Conservation (phyloP, 768 basidiomycete genomes). For the Jaapia argillacea region DNA sequence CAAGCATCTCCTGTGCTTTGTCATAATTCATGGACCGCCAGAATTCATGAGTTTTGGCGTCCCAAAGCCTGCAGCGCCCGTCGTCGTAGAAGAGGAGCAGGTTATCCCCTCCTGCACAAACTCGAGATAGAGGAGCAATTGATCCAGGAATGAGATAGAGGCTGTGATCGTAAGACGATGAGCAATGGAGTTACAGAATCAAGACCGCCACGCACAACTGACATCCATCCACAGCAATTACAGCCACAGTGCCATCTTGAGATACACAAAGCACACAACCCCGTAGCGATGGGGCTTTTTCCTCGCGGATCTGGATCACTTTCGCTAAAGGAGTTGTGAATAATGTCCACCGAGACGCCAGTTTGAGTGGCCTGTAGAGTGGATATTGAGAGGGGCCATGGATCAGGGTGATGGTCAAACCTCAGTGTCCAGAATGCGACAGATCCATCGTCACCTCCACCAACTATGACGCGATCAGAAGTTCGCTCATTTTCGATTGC, state of each 20-base stretch:
- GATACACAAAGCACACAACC: conserved; percentile 69
- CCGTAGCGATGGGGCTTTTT: conserved; percentile 43
- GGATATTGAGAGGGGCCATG: background rate
- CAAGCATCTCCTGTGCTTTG: conserved; percentile 68
- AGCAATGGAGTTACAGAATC: background rate
- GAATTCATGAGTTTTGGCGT: conserved; percentile 73
- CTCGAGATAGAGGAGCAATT: conserved; percentile 46
- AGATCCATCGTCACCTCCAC: conserved; percentile 72
- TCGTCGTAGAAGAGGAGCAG: conserved; percentile 70
- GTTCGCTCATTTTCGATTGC: conserved; percentile 47
- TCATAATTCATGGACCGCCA: conserved; percentile 71
- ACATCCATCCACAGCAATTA: conserved; percentile 65
- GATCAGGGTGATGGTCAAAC: background rate
- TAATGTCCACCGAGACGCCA: conserved; percentile 62
- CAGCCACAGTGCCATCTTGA: conserved; percentile 71
- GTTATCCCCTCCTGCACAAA: conserved; percentile 62
- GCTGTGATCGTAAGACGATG: conserved; percentile 26
- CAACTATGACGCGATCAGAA: conserved; percentile 54
- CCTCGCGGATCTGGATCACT: conserved; percentile 46
- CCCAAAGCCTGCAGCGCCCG: conserved; percentile 79
- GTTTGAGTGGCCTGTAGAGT: conserved; percentile 42
- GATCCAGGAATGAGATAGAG: conserved; percentile 78
- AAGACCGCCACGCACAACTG: conserved; percentile 52
- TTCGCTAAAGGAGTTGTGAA: conserved; percentile 57
- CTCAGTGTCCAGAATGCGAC: conserved; percentile 61